Evolutionary conservation across 2,329 filamentous ascomycete genomes (phyloP), one percentile per base, ranked within the genome.

Genomic region (Endocalyx cinctus): DNA sequence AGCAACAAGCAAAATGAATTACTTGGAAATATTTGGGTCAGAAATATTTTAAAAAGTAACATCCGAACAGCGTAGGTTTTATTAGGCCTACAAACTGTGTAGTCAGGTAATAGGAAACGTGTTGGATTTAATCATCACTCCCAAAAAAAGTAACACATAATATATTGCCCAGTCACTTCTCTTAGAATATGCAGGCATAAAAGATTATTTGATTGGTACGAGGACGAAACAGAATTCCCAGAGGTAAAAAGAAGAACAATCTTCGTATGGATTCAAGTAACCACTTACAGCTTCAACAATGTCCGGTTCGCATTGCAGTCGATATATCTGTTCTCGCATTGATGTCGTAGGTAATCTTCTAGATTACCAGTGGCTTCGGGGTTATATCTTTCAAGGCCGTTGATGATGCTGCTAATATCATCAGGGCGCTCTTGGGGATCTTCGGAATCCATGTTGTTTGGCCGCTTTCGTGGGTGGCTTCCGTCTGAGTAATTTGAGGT

Each of bases 31-130:
- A 34, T 45, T 48, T 45, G 39, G 57, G 39, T 89, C 83, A 88
- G 83, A 82, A 79, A 81, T 70, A 82, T 74, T 76, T 82, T 82
- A 81, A 79, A 74, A 63, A 57, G 60, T 70, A 63, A 77, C 83
- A 82, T 88, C 84, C 87, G 57, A 63, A 64, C 54, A 57, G 57
- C 55, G 50, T n/a, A 63, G 61, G 64, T 70, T 65, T 62, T 69
- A 70, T 76, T 74, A 70, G 71, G 55, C 62, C 64, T 65, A 67
- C 66, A 62, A 59, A 68, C 60, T 64, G 67, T 64, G 32, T 66
- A 8, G 20, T 94, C 87, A 86, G 87, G 78, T 94, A 95, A 95
- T 94, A 95, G 87, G 86, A 94, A 95, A 95, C 87, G 87, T 94
- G n/a, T 83, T 66, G 79, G 68, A 67, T 63, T 73, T 69, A 63